A percentile compares a stretch with the other conserved stretches of the same genome.
phyloP scores from a whole-genome alignment of 2,329 filamentous ascomycete genomes.

The Pseudogymnoascus sp. region DNA sequence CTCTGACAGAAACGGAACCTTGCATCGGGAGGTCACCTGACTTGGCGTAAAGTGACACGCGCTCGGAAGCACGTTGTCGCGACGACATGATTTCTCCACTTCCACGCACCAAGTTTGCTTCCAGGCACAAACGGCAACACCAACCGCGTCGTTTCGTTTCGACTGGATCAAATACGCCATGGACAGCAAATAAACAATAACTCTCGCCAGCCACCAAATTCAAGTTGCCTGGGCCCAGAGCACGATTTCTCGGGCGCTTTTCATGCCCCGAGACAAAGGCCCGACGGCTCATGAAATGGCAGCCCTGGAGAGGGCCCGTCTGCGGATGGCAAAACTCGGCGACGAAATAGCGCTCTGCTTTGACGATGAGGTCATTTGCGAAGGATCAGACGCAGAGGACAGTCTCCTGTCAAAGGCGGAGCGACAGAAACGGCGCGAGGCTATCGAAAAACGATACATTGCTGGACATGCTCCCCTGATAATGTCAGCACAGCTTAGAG shows the following conservation, averaged over 20 bases:
- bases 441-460: constrained; percentile 52
- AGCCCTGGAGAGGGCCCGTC: not conserved
- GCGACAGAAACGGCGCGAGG: constrained; percentile 51
- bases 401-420: constrained; percentile 34
- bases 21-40: not conserved
- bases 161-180: not conserved
- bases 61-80: constrained; percentile 4
- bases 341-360: not conserved
- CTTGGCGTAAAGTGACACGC: constrained; percentile 7
- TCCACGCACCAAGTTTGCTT: constrained; percentile 2
- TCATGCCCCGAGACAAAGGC: not conserved
- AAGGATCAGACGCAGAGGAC: not conserved
- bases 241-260: not conserved
- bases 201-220: not conserved
- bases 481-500: constrained; percentile 53
- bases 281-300: not conserved
- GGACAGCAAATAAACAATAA: not conserved
- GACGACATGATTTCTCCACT: constrained; percentile 8
- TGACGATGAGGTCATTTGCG: not conserved
- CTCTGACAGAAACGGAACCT: not conserved
- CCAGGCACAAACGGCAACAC: not conserved
- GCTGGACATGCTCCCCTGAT: constrained; percentile 50
- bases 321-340: not conserved
- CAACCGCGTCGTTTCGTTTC: not conserved
- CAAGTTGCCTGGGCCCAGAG: not conserved